Percentiles rank a stretch among this genome's conserved stretches.
phyloP scores from a whole-genome alignment of 306 rosid species.

The Prunus armeniaca region DNA sequence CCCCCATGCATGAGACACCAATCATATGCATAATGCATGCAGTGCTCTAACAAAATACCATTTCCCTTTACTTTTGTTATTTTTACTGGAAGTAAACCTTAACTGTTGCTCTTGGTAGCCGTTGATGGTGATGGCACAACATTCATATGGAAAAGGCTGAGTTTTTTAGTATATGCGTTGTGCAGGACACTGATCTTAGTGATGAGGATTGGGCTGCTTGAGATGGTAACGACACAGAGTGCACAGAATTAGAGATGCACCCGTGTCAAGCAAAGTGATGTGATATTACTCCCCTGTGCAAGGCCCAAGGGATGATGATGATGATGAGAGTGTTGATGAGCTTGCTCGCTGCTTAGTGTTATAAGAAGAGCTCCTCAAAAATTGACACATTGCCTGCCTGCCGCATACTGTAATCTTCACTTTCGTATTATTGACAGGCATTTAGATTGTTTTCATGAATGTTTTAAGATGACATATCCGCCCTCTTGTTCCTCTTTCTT shows the following conservation, averaged over 20 bases:
- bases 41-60: background rate
- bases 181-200: conserved; percentile 44
- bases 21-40: background rate
- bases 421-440: too few species aligned
- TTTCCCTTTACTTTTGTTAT: background rate
- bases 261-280: background rate
- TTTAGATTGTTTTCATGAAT: too few species aligned
- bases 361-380: too few species aligned
- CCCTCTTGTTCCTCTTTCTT: too few species aligned
- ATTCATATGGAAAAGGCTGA: background rate
- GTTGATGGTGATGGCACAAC: background rate
- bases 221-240: background rate
- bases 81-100: background rate
- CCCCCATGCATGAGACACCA: background rate
- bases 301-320: too few species aligned
- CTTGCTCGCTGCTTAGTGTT: too few species aligned
- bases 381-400: too few species aligned
- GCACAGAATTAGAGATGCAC: background rate
- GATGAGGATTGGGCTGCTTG: conserved; percentile 73
- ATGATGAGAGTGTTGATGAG: too few species aligned
- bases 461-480: too few species aligned
- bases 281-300: too few species aligned
- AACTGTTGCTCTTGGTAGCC: background rate
- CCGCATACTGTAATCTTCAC: too few species aligned
- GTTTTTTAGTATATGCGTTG: background rate